Evolutionary conservation across 108 stramenopile genomes (phyloP).

Genomic region (Parietichytrium sp.): DNA sequence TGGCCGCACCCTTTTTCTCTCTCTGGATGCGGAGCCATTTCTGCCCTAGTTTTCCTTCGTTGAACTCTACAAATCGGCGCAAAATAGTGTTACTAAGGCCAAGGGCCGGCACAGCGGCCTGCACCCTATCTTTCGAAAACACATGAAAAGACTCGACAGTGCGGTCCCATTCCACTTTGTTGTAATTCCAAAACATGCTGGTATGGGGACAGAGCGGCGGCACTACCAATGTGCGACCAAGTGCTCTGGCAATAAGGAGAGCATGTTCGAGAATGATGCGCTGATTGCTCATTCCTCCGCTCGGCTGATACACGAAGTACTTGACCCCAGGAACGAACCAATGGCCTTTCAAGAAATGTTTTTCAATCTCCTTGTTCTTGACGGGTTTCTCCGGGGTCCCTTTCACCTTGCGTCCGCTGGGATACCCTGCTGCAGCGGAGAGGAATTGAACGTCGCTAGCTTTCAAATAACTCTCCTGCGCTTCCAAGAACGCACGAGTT

Average conservation of each 20-base stretch:
- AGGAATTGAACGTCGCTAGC: too few relatives aligned
- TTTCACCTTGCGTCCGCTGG: too few relatives aligned
- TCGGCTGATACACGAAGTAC: constrained; percentile 33
- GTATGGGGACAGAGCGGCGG: constrained; percentile 23
- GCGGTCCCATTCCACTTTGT: constrained; percentile 17
- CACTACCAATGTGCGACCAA: constrained; percentile 1
- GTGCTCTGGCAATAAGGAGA: background rate
- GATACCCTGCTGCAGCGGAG: too few relatives aligned
- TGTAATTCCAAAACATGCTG: constrained; percentile 38
- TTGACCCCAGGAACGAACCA: background rate
- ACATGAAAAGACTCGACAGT: background rate
- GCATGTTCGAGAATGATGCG: constrained; percentile 37
- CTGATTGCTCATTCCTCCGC: constrained; percentile 22
- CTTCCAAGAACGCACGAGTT: too few relatives aligned
- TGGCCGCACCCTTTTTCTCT: background rate
- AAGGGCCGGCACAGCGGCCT: background rate
- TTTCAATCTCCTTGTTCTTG: background rate
- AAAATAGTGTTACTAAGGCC: background rate
- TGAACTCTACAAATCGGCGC: constrained; percentile 18
- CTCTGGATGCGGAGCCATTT: constrained; percentile 25
- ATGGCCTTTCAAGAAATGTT: background rate
- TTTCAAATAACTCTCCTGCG: too few relatives aligned
- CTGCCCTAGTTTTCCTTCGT: background rate
- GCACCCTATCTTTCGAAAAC: background rate
- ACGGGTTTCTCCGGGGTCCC: too few relatives aligned